These are phyloP conservation scores for Clarireedia sp. DNA, from an alignment of 2,329 filamentous ascomycete species.

Conservation along the genomic window DNA sequence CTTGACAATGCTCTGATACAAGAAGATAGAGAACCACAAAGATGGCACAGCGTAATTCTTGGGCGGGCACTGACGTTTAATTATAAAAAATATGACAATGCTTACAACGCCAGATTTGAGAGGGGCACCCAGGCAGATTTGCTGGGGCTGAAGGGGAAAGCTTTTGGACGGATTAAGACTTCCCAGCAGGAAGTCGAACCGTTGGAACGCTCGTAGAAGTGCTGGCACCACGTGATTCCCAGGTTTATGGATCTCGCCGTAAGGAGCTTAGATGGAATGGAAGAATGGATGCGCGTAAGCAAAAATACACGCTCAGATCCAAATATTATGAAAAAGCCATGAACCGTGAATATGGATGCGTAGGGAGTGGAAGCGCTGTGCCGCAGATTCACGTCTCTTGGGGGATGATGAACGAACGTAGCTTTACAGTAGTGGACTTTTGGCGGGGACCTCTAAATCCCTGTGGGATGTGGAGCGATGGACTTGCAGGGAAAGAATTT, in stretches of 20 bases:
- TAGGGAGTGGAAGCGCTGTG: slow-evolving; percentile 2
- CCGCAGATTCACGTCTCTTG: slow-evolving; percentile 1
- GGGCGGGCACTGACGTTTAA: background rate
- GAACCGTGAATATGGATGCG: background rate
- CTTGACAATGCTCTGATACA: background rate
- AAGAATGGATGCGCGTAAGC: slow-evolving; percentile 5
- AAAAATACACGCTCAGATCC: slow-evolving; percentile 2
- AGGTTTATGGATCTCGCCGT: background rate
- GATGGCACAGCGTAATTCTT: background rate
- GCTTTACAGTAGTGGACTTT: background rate
- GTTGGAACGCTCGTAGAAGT: background rate
- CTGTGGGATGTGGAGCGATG: background rate
- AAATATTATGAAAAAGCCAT: background rate
- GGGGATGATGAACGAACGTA: too few relatives aligned
- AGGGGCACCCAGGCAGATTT: slow-evolving; percentile 3
- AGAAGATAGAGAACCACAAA: slow-evolving; percentile 1
- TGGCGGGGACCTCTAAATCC: background rate
- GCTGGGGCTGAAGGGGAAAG: slow-evolving; percentile 6
- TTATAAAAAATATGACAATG: slow-evolving; percentile 8
- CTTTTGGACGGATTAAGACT: background rate
- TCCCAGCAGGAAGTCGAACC: background rate
- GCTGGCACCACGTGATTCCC: background rate
- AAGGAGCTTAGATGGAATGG: background rate
- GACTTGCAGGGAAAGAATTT: too few relatives aligned
- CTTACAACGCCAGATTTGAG: slow-evolving; percentile 9